Evolutionary conservation across 163 green algal species (phyloP).

Genomic region (Chlorella variabilis): DNA sequence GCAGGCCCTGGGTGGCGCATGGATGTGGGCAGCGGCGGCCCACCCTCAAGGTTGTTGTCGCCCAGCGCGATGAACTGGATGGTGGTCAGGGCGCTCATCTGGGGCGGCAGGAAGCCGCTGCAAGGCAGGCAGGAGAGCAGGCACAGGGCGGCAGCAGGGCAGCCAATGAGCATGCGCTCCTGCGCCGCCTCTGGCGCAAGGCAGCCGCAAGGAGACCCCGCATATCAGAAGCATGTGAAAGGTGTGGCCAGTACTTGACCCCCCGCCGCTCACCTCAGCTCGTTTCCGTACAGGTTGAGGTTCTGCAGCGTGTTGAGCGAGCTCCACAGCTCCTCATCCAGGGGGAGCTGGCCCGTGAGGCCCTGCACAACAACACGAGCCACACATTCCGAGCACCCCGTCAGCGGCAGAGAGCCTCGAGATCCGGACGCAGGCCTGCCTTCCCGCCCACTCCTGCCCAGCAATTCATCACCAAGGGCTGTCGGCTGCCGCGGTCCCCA

Average conservation of each 20-base stretch:
- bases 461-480: too few relatives aligned
- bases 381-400: too few relatives aligned
- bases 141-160: neutral
- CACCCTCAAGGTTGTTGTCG: neutral
- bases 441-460: too few relatives aligned
- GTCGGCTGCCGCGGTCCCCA: too few relatives aligned
- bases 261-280: neutral
- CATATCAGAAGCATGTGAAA: too few relatives aligned
- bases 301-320: constrained; percentile 41
- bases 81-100: constrained; percentile 1
- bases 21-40: neutral
- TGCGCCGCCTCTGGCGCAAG: neutral
- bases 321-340: constrained; percentile 40
- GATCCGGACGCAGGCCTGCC: too few relatives aligned
- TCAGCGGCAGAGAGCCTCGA: too few relatives aligned
- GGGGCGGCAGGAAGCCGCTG: constrained; percentile 15
- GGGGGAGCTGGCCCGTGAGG: constrained; percentile 46
- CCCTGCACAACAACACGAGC: neutral
- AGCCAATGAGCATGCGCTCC: neutral
- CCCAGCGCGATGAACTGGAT: constrained; percentile 40
- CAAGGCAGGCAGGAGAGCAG: neutral
- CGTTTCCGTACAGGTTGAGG: constrained; percentile 27
- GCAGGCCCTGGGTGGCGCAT: too few relatives aligned
- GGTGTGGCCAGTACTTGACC: too few relatives aligned
- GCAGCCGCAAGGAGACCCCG: too few relatives aligned